Base-by-base conservation (phyloP, 495 filamentous ascomycete species). In the Podospora tetraspora region DNA sequence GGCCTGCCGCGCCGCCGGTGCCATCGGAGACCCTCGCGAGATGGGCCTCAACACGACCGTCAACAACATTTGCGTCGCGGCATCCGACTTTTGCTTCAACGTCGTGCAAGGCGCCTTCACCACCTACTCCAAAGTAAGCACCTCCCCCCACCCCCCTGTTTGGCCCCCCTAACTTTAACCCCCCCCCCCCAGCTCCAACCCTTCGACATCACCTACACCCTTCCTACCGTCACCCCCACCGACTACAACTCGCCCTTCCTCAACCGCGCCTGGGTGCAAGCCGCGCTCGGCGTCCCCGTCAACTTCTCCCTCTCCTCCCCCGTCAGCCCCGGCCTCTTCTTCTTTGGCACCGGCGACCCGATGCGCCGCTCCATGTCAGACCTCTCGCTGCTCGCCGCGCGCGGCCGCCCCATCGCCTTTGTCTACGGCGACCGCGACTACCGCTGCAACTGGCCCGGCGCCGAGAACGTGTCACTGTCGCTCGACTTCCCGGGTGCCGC, bases 371-470 rank as follows among this genome's bases (percentile, higher is more conserved):
- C 13, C 65, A 73, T 88, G 2, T 78, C 84, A 37, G 82, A 84
- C 59, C 69, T 90, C 19, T 79, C 75, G 5, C 82, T 83, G 34
- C 71, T 89, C 5, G 78, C 89, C 8, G 80, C 85, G 37, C 78
- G 80, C 9, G 84, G 85, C 1, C 80, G 87, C 69, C 84, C 85
- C 61, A 87, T 91, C 0, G 80, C 85, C 9, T 79, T 89, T 16
- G 78, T 88, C 25, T 88, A 88, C 68, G 87, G 87, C 29, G 85
- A 86, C 77, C 79, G 82, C 11, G 86, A 89, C 69, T 89, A 86
- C 65, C 79, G 80, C 21, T 87, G 86, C 73, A 86, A 84, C 68
- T 74, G 86, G 84, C 71, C 86, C 12, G 88, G 89, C 30, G 88
- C 87, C 56, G 80, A 89, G 73, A 83, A 85, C 5, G 78, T 89